Conservation (phyloP, 1,284 basidiomycete genomes). For the Cryptococcus hybrid region DNA sequence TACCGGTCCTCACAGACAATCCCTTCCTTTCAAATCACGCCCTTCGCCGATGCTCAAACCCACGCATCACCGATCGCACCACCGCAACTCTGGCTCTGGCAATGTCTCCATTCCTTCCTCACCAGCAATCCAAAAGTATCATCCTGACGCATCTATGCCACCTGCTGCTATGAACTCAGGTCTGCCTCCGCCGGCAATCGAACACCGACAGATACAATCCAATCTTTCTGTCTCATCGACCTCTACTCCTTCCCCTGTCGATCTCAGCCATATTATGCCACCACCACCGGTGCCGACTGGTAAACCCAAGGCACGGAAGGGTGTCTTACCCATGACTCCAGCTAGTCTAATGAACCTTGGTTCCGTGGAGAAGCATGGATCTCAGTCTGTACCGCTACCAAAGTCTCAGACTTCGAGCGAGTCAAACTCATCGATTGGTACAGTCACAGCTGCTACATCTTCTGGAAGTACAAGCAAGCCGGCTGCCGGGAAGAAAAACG, state of each 20-base stretch:
- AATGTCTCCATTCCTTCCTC: conserved; percentile 26
- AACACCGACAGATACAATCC: conserved; percentile 23
- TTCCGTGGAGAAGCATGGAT: conserved; percentile 11
- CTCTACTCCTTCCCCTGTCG: conserved; percentile 72
- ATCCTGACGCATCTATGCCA: conserved; percentile 8
- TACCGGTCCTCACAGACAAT: conserved; percentile 43
- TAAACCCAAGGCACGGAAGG: conserved; percentile 24
- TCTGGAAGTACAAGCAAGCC: neutral
- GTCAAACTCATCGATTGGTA: neutral
- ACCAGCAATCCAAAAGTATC: conserved; percentile 22
- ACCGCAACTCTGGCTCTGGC: conserved; percentile 12
- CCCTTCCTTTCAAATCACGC: conserved; percentile 37
- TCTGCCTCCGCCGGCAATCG: conserved; percentile 40
- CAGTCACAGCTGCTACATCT: neutral
- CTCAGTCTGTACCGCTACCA: conserved; percentile 1
- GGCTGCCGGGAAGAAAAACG: neutral
- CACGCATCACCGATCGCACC: conserved; percentile 33
- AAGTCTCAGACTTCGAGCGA: conserved; percentile 1
- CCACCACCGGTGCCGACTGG: conserved; percentile 53
- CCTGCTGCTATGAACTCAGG: conserved; percentile 14
- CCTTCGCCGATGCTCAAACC: conserved; percentile 51
- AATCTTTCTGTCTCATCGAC: conserved; percentile 22
- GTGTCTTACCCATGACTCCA: conserved; percentile 75
- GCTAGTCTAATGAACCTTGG: conserved; percentile 83
- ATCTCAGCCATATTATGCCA: conserved; percentile 62